Conservation (phyloP, 495 filamentous ascomycete species). For the Xylaria grammica region DNA sequence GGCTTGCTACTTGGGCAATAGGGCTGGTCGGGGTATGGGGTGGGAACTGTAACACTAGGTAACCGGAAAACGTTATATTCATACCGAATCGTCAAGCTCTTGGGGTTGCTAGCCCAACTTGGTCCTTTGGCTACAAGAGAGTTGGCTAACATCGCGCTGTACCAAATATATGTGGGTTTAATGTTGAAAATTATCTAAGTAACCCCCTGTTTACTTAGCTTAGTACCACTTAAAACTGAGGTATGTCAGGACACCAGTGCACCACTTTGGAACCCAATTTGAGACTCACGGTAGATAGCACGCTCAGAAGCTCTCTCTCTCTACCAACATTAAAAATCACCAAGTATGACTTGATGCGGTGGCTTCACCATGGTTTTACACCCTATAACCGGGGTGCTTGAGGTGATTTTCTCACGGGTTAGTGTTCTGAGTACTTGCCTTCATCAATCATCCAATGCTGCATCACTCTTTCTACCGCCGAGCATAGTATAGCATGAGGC, state of each 20-base stretch:
- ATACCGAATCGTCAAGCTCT: neutral
- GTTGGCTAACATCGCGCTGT: neutral
- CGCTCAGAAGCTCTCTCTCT: neutral
- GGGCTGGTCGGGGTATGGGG: slow-evolving; percentile 1
- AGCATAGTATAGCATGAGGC: no score
- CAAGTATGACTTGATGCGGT: no score
- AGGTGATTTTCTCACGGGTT: no score
- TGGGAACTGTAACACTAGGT: slow-evolving; percentile 15
- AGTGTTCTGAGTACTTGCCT: no score
- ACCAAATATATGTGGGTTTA: neutral
- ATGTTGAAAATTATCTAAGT: neutral
- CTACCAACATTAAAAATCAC: no score
- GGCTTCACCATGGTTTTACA: no score
- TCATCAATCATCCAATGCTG: no score
- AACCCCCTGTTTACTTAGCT: neutral
- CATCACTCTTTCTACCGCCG: no score
- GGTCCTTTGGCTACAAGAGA: neutral
- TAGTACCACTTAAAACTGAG: neutral
- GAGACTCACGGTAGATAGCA: neutral
- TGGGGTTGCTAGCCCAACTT: neutral
- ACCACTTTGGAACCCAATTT: neutral
- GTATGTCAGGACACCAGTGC: neutral
- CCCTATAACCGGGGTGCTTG: no score
- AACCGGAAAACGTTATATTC: neutral
- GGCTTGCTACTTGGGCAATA: neutral